A percentile compares a stretch with the other conserved stretches of the same genome.
These are phyloP conservation scores for Hsuehochloa calcarea DNA, from an alignment of 176 grass and related monocot species.

Conservation along the genomic window DNA sequence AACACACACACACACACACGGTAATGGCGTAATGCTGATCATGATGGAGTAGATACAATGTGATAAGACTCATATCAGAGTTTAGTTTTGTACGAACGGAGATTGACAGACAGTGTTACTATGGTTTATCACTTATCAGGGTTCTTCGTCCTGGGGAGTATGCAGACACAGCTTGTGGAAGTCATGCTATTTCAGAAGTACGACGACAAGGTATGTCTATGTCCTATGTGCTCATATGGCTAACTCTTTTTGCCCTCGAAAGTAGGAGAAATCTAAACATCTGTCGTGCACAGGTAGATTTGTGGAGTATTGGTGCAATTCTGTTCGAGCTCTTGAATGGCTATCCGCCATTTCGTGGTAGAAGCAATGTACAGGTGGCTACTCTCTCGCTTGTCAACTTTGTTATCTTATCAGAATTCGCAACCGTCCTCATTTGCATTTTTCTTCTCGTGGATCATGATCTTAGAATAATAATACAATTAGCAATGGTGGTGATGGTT, in stretches of 20 bases:
- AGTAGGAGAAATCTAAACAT: not conserved
- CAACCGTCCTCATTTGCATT: not conserved
- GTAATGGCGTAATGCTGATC: too few species aligned
- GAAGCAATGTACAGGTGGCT: constrained; percentile 56
- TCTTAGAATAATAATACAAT: too few species aligned
- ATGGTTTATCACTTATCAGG: constrained; percentile 32
- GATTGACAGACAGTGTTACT: too few species aligned
- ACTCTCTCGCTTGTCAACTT: not conserved
- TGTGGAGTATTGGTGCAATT: constrained; percentile 59
- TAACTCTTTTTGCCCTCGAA: not conserved
- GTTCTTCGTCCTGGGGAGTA: constrained; percentile 58
- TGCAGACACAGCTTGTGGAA: constrained; percentile 50
- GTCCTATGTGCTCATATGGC: not conserved
- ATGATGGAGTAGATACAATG: too few species aligned
- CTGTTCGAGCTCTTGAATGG: constrained; percentile 66
- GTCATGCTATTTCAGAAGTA: constrained; percentile 70
- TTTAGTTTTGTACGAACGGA: too few species aligned
- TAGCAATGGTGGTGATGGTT: too few species aligned
- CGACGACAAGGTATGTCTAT: constrained; percentile 46
- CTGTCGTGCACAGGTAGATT: constrained; percentile 39
- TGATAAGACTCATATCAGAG: too few species aligned
- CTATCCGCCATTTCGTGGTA: constrained; percentile 46
- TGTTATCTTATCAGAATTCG: not conserved
- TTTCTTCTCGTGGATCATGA: too few species aligned
- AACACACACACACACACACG: too few species aligned